Percentiles rank a stretch among this genome's conserved stretches.
Evolutionary conservation across 306 rosid species (phyloP).

Genomic region (Acacia acuminata): DNA sequence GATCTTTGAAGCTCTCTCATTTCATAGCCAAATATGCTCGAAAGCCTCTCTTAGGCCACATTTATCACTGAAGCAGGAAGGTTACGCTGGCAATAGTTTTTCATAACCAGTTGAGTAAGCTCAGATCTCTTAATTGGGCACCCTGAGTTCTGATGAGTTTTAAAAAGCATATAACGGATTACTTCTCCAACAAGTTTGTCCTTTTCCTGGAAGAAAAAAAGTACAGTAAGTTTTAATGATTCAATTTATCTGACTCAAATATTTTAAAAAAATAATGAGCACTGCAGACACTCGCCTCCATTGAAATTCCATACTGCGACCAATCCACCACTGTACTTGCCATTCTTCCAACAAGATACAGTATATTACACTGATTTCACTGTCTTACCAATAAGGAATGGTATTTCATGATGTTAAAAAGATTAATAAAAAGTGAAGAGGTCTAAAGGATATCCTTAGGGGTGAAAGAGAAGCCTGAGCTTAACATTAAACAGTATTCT

Average conservation of each 20-base stretch:
- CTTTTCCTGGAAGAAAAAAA: conserved; percentile 54
- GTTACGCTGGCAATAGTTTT: conserved; percentile 73
- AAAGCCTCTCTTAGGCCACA: conserved; percentile 70
- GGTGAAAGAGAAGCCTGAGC: background rate
- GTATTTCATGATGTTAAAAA: background rate
- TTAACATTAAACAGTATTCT: background rate
- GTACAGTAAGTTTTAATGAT: background rate
- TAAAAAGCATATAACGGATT: conserved; percentile 78
- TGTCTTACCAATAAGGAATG: background rate
- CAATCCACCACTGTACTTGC: background rate
- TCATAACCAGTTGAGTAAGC: conserved; percentile 78
- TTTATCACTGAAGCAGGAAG: conserved; percentile 68
- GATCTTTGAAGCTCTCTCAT: conserved; percentile 82
- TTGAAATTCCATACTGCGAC: conserved; percentile 5
- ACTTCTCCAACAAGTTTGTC: conserved; percentile 89
- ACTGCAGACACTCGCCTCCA: background rate
- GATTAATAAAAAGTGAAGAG: background rate
- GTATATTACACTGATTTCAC: background rate
- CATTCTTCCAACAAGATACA: background rate
- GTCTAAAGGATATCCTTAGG: background rate
- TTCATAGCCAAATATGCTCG: conserved; percentile 77
- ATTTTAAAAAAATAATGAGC: background rate
- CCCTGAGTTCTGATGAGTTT: conserved; percentile 77
- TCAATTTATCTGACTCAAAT: background rate
- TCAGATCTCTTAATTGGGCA: conserved; percentile 88